A percentile compares a stretch with the other conserved stretches of the same genome.
Conservation (phyloP, 2,329 filamentous ascomycete species). For the Akanthomyces uredinophilus region DNA sequence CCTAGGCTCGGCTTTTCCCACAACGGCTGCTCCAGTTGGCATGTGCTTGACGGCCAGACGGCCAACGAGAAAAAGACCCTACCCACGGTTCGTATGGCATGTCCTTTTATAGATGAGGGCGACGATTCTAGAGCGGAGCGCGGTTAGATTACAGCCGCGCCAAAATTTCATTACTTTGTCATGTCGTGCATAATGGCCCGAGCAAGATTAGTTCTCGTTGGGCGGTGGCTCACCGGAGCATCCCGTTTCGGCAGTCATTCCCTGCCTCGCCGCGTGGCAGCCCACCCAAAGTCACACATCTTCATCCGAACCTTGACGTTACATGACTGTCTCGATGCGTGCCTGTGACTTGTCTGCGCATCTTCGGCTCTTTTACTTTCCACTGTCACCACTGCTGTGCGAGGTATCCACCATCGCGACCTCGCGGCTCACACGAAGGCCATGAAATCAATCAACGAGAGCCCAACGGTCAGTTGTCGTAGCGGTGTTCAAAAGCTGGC, state of each 20-base stretch:
- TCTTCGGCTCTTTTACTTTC: no score
- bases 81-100: conserved; percentile 4
- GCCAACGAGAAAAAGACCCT: not conserved
- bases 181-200: not conserved
- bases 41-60: not conserved
- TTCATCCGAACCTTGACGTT: no score
- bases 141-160: not conserved
- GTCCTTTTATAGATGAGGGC: not conserved
- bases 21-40: not conserved
- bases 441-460: no score
- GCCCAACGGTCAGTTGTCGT: no score
- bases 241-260: not conserved
- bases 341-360: no score
- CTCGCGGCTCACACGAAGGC: no score
- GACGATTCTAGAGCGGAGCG: not conserved
- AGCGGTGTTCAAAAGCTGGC: no score
- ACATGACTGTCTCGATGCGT: no score
- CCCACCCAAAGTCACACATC: not conserved
- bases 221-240: not conserved
- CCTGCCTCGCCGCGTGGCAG: not conserved
- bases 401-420: no score
- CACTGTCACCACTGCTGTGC: no score
- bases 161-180: not conserved
- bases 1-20: not conserved
- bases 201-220: not conserved